These are phyloP conservation scores for Pestalotiopsis fici DNA, from an alignment of 2,329 filamentous ascomycete genomes.

Conservation along the genomic window DNA sequence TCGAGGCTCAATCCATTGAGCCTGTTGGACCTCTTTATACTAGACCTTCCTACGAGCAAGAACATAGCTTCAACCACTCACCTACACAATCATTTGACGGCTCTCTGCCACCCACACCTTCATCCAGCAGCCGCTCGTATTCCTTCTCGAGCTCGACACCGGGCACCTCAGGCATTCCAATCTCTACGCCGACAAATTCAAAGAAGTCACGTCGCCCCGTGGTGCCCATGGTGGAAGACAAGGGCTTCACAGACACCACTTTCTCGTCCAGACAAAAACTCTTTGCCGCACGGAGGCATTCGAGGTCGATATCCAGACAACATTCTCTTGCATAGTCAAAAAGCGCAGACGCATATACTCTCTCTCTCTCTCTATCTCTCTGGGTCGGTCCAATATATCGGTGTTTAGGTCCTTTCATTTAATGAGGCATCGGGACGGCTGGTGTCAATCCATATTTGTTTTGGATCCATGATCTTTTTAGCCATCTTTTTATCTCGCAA, in stretches of 20 bases:
- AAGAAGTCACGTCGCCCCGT: constrained; percentile 14
- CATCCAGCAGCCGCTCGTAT: constrained; percentile 21
- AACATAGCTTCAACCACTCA: constrained; percentile 4
- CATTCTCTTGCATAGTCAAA: neutral
- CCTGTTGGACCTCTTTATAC: constrained; percentile 20
- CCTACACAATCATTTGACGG: constrained; percentile 14
- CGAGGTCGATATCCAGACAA: neutral
- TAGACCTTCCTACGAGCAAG: constrained; percentile 2
- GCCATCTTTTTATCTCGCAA: neutral
- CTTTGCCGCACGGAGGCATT: constrained; percentile 7
- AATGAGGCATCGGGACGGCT: neutral
- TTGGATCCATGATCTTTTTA: neutral
- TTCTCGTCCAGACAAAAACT: constrained; percentile 24
- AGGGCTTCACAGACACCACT: constrained; percentile 23
- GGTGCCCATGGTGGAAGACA: constrained; percentile 11
- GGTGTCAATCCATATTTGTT: neutral
- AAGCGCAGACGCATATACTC: neutral
- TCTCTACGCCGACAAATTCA: constrained; percentile 15
- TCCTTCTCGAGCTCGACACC: constrained; percentile 21
- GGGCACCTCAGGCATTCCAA: constrained; percentile 4
- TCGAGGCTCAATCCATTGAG: constrained; percentile 24
- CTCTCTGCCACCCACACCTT: constrained; percentile 18
- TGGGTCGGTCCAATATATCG: neutral
- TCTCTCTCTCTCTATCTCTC: neutral
- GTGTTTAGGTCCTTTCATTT: neutral